phyloP scores from a whole-genome alignment of 225 moss, liverwort and hornwort species.

The Antitrichia curtipendula region DNA sequence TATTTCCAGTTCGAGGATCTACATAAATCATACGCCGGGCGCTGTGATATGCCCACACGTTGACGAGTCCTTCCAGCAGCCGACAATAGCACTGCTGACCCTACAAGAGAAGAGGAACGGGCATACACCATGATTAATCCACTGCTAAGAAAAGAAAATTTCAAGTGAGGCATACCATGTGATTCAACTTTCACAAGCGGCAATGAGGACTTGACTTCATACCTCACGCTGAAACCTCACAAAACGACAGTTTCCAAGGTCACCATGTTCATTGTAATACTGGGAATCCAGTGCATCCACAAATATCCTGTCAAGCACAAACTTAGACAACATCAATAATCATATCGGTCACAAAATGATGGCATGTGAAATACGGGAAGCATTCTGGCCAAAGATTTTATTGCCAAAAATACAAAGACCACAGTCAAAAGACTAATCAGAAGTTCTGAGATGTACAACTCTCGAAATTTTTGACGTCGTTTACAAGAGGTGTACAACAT shows the following conservation, averaged over 20 bases:
- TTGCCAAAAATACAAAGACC: background rate
- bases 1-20: slow-evolving; percentile 59
- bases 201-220: background rate
- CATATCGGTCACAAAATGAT: background rate
- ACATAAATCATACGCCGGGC: slow-evolving; percentile 71
- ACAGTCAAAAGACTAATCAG: background rate
- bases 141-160: background rate
- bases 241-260: slow-evolving; percentile 60
- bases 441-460: background rate
- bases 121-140: background rate
- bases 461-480: background rate
- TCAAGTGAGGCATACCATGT: background rate
- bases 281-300: slow-evolving; percentile 71
- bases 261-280: slow-evolving; percentile 51
- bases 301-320: slow-evolving; percentile 55
- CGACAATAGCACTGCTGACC: slow-evolving; percentile 83
- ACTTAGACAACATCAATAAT: background rate
- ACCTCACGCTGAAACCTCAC: slow-evolving; percentile 57
- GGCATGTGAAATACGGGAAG: background rate
- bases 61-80: slow-evolving; percentile 79
- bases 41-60: slow-evolving; percentile 99
- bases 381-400: background rate
- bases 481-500: background rate
- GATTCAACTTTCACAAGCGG: background rate
- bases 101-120: slow-evolving; percentile 20